Evolutionary conservation across 208 protist species (phyloP), one percentile per base, ranked within the genome.

Genomic region (Herpetomonas tarakana): DNA sequence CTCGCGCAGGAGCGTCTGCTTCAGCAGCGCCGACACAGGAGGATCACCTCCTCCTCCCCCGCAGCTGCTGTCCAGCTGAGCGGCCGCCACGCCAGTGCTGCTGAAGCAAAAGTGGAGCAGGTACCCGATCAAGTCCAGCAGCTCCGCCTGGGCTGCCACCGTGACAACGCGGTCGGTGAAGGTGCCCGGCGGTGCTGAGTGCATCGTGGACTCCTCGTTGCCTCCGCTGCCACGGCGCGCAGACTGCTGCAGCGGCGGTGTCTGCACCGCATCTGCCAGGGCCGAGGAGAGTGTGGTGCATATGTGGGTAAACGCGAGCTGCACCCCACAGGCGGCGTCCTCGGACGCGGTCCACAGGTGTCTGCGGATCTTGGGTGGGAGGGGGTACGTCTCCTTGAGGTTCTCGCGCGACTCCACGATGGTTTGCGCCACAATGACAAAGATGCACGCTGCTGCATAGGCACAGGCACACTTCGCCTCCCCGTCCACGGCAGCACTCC

Each of bases 351-450:
- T 91, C 83, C 87, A 93, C 27, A 79, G 57, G 25, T 62, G 65
- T 46, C 26, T 16, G 57, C 44, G 18, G 2, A 82, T 69, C 30
- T 21, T 50, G 11, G 52, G 41, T 0, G 74, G 58, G n/a, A 85
- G 35, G 2, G 28, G 31, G 62, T 81, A 92, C 11, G 80, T 35
- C 0, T 54, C 51, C 12, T 35, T 29, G 58, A 83, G 60, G 44
- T 81, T 74, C 41, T 86, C 80, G 39, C 87, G 77, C 35, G 81
- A 91, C 54, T 91, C 83, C 1, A 81, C 59, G 12, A 91, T 58
- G 3, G 83, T 81, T 28, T 80, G 73, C 18, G 74, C 67, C 14
- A 88, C 74, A 11, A 91, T 62, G 25, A 87, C 68, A 63, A 79
- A 84, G 46, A 93, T 58, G 44, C 64, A 82, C 0, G 76, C 78